phyloP scores from a whole-genome alignment of 75 land plant genomes.

The Picea glauca region DNA sequence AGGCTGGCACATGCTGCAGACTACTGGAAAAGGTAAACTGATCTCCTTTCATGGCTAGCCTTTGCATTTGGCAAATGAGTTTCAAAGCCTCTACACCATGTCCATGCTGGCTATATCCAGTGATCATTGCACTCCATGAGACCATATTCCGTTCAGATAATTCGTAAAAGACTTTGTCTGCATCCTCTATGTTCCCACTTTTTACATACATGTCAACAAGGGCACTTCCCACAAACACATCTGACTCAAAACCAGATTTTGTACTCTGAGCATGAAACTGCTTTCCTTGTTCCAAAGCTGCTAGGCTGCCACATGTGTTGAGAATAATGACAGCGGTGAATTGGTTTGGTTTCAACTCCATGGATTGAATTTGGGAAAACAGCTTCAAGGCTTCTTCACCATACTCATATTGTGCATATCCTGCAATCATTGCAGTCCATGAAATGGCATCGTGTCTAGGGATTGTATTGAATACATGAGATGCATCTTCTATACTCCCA shows the following conservation, averaged over 20 bases:
- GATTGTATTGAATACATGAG: conserved; percentile 9
- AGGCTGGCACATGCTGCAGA: conserved; percentile 17
- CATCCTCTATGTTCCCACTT: conserved; percentile 25
- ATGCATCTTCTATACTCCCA: conserved; percentile 22
- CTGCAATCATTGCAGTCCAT: no score
- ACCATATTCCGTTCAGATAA: conserved; percentile 36
- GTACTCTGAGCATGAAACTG: conserved; percentile 12
- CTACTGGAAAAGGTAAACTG: conserved; percentile 13
- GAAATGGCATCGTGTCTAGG: no score
- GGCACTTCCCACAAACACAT: conserved; percentile 13
- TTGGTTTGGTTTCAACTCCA: neutral
- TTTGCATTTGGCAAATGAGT: conserved; percentile 11
- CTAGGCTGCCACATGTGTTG: conserved; percentile 9
- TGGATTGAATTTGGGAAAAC: neutral
- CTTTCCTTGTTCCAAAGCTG: conserved; percentile 6
- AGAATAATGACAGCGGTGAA: conserved; percentile 11
- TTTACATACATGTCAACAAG: conserved; percentile 58
- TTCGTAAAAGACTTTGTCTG: neutral
- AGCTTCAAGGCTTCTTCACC: neutral
- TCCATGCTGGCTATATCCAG: conserved; percentile 59
- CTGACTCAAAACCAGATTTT: conserved; percentile 1
- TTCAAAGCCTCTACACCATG: conserved; percentile 3
- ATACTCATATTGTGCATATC: no score
- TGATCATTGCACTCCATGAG: conserved; percentile 72
- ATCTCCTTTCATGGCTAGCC: conserved; percentile 11